Conservation (phyloP, 306 rosid species). For the Quercus agrifolia region DNA sequence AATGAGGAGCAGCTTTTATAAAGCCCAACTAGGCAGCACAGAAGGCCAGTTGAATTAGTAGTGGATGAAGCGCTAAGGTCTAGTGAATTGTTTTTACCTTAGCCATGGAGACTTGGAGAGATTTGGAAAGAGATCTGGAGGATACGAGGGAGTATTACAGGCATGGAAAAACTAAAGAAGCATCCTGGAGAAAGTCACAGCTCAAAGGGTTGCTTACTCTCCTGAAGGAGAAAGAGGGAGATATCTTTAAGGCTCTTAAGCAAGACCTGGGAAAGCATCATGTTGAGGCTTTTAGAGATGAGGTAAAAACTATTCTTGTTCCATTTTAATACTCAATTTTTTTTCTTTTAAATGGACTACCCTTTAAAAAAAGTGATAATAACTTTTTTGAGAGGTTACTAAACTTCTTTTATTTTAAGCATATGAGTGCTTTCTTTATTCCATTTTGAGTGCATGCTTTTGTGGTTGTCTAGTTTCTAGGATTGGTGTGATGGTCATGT, state of each 20-base stretch:
- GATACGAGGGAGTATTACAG: slow-evolving; percentile 41
- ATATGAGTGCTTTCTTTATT: no score
- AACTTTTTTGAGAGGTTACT: not conserved
- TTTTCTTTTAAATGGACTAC: no score
- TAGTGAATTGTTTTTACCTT: no score
- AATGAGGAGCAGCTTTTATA: not conserved
- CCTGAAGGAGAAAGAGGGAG: slow-evolving; percentile 38
- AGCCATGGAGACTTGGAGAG: slow-evolving; percentile 21
- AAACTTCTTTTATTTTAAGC: not conserved
- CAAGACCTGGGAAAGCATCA: slow-evolving; percentile 69
- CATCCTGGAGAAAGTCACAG: slow-evolving; percentile 69
- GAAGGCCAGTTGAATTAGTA: not conserved
- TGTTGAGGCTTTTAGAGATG: slow-evolving; percentile 75
- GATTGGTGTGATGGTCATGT: no score
- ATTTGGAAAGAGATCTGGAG: slow-evolving; percentile 33
- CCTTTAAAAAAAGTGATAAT: not conserved
- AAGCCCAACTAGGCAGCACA: not conserved
- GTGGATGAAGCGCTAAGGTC: not conserved
- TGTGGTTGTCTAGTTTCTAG: no score
- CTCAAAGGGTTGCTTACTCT: slow-evolving; percentile 45
- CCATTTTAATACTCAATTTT: not conserved
- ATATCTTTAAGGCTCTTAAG: slow-evolving; percentile 53
- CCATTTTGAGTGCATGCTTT: no score
- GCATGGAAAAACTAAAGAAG: slow-evolving; percentile 58
- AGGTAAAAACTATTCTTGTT: slow-evolving; percentile 25